A percentile compares a stretch with the other conserved stretches of the same genome.
phyloP scores from a whole-genome alignment of 2,329 filamentous ascomycete genomes.

The Clarireedia sp. region DNA sequence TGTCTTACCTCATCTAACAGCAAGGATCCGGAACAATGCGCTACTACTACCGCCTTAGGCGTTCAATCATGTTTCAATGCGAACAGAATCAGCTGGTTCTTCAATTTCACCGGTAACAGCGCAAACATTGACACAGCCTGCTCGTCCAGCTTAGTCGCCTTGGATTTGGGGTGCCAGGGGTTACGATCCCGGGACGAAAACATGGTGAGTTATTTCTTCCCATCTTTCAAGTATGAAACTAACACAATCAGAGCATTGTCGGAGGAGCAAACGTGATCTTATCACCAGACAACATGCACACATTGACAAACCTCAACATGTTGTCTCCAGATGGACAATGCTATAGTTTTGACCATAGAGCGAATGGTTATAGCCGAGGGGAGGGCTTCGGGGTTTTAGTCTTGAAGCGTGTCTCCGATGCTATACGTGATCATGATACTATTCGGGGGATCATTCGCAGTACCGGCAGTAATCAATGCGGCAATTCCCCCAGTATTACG shows the following conservation, averaged over 20 bases:
- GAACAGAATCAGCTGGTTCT: conserved; percentile 30
- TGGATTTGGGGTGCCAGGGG: conserved; percentile 45
- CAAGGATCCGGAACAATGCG: no score
- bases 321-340: conserved; percentile 25
- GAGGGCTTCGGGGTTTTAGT: conserved; percentile 52
- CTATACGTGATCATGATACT: conserved; percentile 48
- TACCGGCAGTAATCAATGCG: conserved; percentile 43
- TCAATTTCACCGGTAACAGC: conserved; percentile 32
- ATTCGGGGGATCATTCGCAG: conserved; percentile 37
- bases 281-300: not conserved
- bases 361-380: conserved; percentile 57
- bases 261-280: conserved; percentile 35
- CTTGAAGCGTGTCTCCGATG: conserved; percentile 50
- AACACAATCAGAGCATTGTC: conserved; percentile 15
- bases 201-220: conserved; percentile 12
- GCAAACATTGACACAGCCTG: conserved; percentile 45
- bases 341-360: conserved; percentile 49
- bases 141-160: conserved; percentile 44
- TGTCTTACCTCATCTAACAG: no score
- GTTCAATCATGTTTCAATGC: not conserved
- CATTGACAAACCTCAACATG: conserved; percentile 31
- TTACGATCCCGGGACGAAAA: conserved; percentile 21
- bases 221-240: not conserved
- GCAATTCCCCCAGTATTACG: conserved; percentile 47
- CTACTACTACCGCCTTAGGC: no score